These are phyloP conservation scores for Fraxinus pennsylvanica DNA, from an alignment of 257 asterid genomes.

Conservation along the genomic window DNA sequence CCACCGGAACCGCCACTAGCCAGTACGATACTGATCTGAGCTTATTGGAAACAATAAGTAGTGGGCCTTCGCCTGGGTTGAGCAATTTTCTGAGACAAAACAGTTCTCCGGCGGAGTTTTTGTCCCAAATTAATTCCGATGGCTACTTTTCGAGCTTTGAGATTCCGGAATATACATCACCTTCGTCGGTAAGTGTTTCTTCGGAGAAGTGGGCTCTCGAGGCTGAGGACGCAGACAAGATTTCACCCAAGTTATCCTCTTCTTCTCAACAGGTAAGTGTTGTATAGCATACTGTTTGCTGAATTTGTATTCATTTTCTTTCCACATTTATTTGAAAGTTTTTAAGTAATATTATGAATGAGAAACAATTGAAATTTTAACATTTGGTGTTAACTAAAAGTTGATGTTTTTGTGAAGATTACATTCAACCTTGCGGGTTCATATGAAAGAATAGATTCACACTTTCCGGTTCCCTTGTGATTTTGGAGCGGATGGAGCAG, in stretches of 20 bases:
- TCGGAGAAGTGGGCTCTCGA: constrained; percentile 64
- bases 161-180: constrained; percentile 49
- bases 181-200: constrained; percentile 38
- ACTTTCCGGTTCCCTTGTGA: background rate
- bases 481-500: background rate
- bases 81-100: constrained; percentile 76
- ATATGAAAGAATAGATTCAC: background rate
- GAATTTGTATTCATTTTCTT: background rate
- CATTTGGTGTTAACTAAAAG: background rate
- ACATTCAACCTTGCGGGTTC: background rate
- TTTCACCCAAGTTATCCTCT: constrained; percentile 41
- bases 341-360: background rate
- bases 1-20: constrained; percentile 27
- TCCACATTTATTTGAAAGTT: background rate
- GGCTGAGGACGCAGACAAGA: constrained; percentile 54
- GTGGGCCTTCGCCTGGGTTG: constrained; percentile 40
- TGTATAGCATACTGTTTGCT: background rate
- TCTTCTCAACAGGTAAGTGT: constrained; percentile 22
- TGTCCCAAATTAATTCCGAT: constrained; percentile 55
- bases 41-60: constrained; percentile 54
- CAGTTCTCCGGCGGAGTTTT: constrained; percentile 90
- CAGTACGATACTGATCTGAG: constrained; percentile 57
- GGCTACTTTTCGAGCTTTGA: constrained; percentile 65
- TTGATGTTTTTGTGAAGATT: background rate
- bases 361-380: background rate